Evolutionary conservation across 148 eudicot species (phyloP).

Genomic region (Cornus controversa): DNA sequence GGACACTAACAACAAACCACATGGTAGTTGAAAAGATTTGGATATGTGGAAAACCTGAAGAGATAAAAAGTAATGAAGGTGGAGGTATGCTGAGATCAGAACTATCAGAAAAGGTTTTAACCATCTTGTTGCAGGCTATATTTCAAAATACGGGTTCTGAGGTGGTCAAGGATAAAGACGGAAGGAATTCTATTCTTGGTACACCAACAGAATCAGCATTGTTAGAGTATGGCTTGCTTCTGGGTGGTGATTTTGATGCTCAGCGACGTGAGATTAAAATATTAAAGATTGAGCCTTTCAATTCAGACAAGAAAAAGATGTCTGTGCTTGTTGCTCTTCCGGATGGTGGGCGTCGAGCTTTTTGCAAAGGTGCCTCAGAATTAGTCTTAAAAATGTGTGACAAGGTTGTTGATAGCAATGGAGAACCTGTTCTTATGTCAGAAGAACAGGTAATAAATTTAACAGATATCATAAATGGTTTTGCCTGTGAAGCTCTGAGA

Average conservation of each 20-base stretch:
- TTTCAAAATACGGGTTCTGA: slow-evolving; percentile 80
- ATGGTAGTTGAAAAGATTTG: slow-evolving; percentile 83
- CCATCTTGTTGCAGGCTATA: slow-evolving; percentile 56
- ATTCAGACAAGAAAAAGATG: slow-evolving; percentile 87
- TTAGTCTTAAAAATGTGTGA: slow-evolving; percentile 68
- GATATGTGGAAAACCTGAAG: slow-evolving; percentile 53
- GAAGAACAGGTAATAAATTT: slow-evolving; percentile 41
- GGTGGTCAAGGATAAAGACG: slow-evolving; percentile 63
- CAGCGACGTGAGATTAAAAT: slow-evolving; percentile 40
- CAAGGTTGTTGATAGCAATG: slow-evolving; percentile 49
- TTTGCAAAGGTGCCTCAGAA: slow-evolving; percentile 96
- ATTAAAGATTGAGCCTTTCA: slow-evolving; percentile 75
- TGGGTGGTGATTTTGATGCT: slow-evolving; percentile 59
- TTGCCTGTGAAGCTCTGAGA: slow-evolving; percentile 78
- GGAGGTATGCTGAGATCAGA: slow-evolving; percentile 24
- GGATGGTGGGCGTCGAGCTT: slow-evolving; percentile 68
- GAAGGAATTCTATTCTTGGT: slow-evolving; percentile 66
- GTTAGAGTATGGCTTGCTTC: slow-evolving; percentile 67
- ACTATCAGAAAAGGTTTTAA: slow-evolving; percentile 33
- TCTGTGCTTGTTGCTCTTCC: slow-evolving; percentile 75
- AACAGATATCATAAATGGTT: slow-evolving; percentile 56
- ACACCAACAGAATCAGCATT: slow-evolving; percentile 91
- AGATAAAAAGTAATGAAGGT: slow-evolving; percentile 32
- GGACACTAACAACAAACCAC: slow-evolving; percentile 91
- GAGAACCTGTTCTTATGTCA: slow-evolving; percentile 48